Conservation (phyloP, 176 grass and related monocot species). For the Rhynchospora tenuis region DNA sequence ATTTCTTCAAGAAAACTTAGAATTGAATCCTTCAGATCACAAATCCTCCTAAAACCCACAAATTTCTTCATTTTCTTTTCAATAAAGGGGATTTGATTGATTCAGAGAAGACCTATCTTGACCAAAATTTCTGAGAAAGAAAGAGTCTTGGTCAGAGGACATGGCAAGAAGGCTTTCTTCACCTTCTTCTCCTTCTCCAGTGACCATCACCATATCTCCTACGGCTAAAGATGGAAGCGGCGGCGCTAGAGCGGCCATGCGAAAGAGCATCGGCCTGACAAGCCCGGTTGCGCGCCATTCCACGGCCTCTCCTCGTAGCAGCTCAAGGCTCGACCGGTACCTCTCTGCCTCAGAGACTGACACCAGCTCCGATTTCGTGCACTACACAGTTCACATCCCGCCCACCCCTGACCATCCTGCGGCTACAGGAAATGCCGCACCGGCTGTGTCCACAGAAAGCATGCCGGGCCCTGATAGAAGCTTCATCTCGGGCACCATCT, state of each 20-base stretch:
- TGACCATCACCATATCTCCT: conserved; percentile 38
- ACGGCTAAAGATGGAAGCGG: conserved; percentile 16
- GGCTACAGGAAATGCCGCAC: not conserved
- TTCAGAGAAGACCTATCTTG: not conserved
- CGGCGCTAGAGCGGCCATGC: conserved; percentile 16
- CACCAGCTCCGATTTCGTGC: conserved; percentile 57
- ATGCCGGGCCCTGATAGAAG: conserved; percentile 40
- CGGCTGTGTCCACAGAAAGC: not conserved
- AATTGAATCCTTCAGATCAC: not conserved
- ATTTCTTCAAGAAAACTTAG: not conserved
- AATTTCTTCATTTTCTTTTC: not conserved
- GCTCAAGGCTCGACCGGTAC: conserved; percentile 43
- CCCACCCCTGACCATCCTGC: conserved; percentile 55
- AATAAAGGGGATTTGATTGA: not conserved
- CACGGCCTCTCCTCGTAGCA: conserved; percentile 31
- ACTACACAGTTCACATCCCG: conserved; percentile 96
- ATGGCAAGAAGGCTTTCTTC: conserved; percentile 26
- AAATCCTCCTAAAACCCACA: not conserved
- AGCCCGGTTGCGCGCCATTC: conserved; percentile 68
- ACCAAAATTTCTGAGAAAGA: not conserved
- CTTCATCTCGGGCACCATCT: conserved; percentile 80
- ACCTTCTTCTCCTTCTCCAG: conserved; percentile 31
- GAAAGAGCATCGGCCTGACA: conserved; percentile 49
- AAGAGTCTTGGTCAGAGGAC: too few relatives aligned
- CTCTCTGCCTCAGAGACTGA: conserved; percentile 23